Evolutionary conservation across 371 early-diverging fungal genomes (phyloP).

Genomic region (Apophysomyces trapeziformis): DNA sequence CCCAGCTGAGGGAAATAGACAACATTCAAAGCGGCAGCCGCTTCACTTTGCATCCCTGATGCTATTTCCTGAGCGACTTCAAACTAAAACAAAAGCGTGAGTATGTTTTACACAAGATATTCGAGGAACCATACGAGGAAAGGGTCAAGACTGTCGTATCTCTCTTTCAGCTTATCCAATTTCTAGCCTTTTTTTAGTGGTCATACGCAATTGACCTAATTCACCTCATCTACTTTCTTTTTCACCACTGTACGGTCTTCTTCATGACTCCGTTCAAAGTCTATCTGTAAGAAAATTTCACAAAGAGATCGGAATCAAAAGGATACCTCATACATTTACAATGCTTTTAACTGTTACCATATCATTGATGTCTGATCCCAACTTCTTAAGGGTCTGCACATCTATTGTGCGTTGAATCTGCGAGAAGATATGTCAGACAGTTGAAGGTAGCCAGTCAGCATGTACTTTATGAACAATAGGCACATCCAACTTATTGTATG

Average conservation of each 20-base stretch:
- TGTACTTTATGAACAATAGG: slow-evolving; percentile 40
- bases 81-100: slow-evolving; percentile 38
- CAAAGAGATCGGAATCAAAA: background rate
- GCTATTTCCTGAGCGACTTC: slow-evolving; percentile 67
- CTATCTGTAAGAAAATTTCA: slow-evolving; percentile 51
- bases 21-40: slow-evolving; percentile 64
- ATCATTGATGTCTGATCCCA: slow-evolving; percentile 62
- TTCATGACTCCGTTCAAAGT: slow-evolving; percentile 67
- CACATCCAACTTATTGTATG: slow-evolving; percentile 23
- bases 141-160: slow-evolving; percentile 60
- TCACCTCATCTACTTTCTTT: slow-evolving; percentile 65
- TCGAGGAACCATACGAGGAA: slow-evolving; percentile 42
- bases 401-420: slow-evolving; percentile 42
- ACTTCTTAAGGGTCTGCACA: slow-evolving; percentile 43
- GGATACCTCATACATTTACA: background rate
- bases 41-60: slow-evolving; percentile 47
- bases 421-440: background rate
- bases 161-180: slow-evolving; percentile 64
- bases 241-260: slow-evolving; percentile 67
- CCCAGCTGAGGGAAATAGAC: slow-evolving; percentile 88
- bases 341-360: slow-evolving; percentile 37
- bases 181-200: slow-evolving; percentile 28
- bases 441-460: no score
- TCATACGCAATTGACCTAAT: slow-evolving; percentile 40
- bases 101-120: background rate